Evolutionary conservation across 306 rosid genomes (phyloP), one percentile per base, ranked within the genome.

Genomic region (Neltuma alba): DNA sequence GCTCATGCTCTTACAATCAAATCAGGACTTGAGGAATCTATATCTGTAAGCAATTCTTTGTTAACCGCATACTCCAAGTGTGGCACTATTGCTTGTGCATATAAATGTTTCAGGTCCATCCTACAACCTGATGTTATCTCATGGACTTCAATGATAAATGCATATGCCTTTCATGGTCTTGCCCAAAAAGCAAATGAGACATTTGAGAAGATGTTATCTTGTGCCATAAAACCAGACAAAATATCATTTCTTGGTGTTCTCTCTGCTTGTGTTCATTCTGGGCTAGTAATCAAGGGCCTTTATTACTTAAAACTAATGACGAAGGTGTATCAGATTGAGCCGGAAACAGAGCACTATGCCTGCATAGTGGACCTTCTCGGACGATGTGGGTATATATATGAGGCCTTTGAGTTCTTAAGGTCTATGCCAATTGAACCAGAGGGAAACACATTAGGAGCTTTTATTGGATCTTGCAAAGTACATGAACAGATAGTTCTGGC

Each of bases 1-100:
- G 77, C 71, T 30, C 97, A 92, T 77, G 90, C 90, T 52, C 76
- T 65, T 67, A 77, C 80, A 12, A 64, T 86, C 65, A 94, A 92
- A 71, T 64, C 83, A 12, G 94, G 90, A 64, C 84, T 89, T 79
- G 79, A 87, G n/a, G 85, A 65, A 9, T 83, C 90, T 76, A 7
- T 83, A 65, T 92, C 97, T 9, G 82, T 83, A 70, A 61, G 60
- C 1, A 91, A 89, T 66, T 88, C 97, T 64, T 47, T 94, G 84
- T 83, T 91, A 76, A 79, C 55, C 77, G 92, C 97, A 3, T 92
- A 94, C 87, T 87, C 93, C 75, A 94, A 92, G 74, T 92, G 96
- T 71, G 97, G 98, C 57, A 58, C 54, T 28, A 85, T 92, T 60
- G 48, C 73, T 12, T 30, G 70, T 73, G 92, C 96, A 28, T 76